Conservation (phyloP, 306 rosid species). For the Trichosanthes truncata region DNA sequence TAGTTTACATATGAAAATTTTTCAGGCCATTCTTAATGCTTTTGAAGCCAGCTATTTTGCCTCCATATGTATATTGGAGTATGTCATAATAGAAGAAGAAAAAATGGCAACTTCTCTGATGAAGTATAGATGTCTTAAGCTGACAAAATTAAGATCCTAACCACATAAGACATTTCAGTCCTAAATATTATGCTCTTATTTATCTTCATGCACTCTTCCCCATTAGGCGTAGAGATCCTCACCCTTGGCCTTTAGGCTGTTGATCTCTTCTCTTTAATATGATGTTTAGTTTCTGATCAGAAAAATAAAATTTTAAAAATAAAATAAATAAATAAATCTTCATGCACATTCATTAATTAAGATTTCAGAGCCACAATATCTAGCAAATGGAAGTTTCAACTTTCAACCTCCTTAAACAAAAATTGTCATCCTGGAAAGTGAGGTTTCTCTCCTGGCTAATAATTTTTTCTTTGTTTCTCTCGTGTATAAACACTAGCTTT, state of each 20-base stretch:
- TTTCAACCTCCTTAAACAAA: not conserved
- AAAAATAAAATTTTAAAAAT: too few relatives aligned
- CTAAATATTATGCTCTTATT: not conserved
- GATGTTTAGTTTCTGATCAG: not conserved
- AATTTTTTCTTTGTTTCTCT: not conserved
- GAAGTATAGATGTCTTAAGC: not conserved
- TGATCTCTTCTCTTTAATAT: not conserved
- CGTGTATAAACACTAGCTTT: not conserved
- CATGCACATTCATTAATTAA: not conserved
- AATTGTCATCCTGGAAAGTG: not conserved
- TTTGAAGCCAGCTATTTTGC: not conserved
- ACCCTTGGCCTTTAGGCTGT: not conserved
- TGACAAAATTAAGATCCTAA: constrained; percentile 1
- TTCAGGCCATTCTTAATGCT: not conserved
- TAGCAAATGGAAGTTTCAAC: not conserved
- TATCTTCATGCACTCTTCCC: not conserved
- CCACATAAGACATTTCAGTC: not conserved
- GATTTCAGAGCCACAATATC: not conserved
- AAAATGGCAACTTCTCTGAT: not conserved
- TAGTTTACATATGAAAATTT: not conserved
- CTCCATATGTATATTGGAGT: not conserved
- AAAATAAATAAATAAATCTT: not conserved
- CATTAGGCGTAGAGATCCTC: not conserved
- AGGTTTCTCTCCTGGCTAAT: not conserved
- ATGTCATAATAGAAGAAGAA: not conserved